Conservation (phyloP, 495 filamentous ascomycete species). For the Aspergillus bridgeri region DNA sequence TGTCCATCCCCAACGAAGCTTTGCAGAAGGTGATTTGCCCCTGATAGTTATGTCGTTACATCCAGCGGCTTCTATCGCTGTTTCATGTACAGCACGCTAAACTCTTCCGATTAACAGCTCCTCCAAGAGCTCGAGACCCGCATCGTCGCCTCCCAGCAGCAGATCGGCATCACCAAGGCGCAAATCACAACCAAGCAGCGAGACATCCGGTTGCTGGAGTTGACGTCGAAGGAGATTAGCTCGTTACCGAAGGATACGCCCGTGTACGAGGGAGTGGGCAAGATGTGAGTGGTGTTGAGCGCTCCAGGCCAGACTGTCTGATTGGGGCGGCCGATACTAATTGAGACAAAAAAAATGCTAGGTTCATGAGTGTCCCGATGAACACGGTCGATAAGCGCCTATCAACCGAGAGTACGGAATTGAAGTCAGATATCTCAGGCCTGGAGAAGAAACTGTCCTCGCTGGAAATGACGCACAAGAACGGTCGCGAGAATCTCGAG, state of each 20-base stretch:
- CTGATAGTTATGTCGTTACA: too few species aligned
- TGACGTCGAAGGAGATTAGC: slow-evolving; percentile 79
- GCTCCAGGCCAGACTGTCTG: background rate
- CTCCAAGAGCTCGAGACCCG: slow-evolving; percentile 92
- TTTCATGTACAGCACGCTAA: slow-evolving; percentile 5
- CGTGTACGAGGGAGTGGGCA: slow-evolving; percentile 92
- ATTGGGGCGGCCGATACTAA: background rate
- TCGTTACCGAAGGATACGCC: slow-evolving; percentile 73
- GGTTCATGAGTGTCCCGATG: slow-evolving; percentile 83
- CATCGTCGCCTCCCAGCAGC: slow-evolving; percentile 82
- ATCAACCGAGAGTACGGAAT: slow-evolving; percentile 66
- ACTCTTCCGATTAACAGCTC: slow-evolving; percentile 53
- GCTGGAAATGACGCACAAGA: slow-evolving; percentile 91
- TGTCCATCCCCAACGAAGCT: slow-evolving; percentile 96
- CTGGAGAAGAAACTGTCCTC: slow-evolving; percentile 90
- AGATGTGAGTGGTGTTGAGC: slow-evolving; percentile 66
- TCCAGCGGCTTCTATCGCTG: background rate
- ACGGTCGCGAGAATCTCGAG: slow-evolving; percentile 84
- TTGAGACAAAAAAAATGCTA: slow-evolving; percentile 26
- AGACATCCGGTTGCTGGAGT: slow-evolving; percentile 81
- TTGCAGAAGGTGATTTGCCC: slow-evolving; percentile 72
- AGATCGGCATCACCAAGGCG: slow-evolving; percentile 80
- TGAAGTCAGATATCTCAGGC: slow-evolving; percentile 71
- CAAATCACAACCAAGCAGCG: slow-evolving; percentile 85
- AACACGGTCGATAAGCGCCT: slow-evolving; percentile 71